Conservation (phyloP, 139 green algal genomes). For the Micractinium conductrix region DNA sequence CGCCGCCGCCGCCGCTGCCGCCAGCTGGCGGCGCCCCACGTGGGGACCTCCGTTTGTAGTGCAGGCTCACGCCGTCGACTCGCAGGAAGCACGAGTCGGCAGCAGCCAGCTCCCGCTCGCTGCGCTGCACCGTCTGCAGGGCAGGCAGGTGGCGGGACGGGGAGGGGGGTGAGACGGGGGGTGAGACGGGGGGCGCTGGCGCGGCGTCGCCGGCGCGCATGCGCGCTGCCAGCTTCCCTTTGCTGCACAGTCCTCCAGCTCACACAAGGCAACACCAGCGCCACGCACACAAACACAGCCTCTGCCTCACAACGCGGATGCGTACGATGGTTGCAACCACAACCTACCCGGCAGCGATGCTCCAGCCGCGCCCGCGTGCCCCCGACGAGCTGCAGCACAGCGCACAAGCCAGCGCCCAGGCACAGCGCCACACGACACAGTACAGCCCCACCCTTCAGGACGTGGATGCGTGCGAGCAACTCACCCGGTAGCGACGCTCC, state of each 20-base stretch:
- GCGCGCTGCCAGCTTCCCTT: background rate
- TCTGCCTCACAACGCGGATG: too few species aligned
- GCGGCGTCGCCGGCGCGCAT: background rate
- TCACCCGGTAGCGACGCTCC: conserved; percentile 29
- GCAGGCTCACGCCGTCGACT: conserved; percentile 50
- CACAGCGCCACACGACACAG: too few species aligned
- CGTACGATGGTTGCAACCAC: too few species aligned
- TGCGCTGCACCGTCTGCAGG: conserved; percentile 47
- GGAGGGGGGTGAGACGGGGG: background rate
- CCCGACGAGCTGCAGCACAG: too few species aligned
- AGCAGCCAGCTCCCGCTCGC: conserved; percentile 58
- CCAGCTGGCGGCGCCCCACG: background rate
- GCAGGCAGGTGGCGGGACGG: too few species aligned
- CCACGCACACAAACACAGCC: background rate
- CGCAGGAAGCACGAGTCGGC: conserved; percentile 64
- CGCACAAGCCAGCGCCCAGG: too few species aligned
- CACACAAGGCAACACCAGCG: background rate
- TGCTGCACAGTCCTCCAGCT: too few species aligned
- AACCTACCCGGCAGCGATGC: background rate
- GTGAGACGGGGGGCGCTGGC: background rate
- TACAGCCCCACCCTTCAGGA: too few species aligned
- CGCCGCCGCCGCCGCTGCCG: background rate
- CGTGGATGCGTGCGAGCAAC: too few species aligned
- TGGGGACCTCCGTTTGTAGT: conserved; percentile 51
- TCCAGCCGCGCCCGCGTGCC: too few species aligned